These are phyloP conservation scores for Leccinum pachyderme DNA, from an alignment of 1,284 basidiomycete species.

Conservation along the genomic window DNA sequence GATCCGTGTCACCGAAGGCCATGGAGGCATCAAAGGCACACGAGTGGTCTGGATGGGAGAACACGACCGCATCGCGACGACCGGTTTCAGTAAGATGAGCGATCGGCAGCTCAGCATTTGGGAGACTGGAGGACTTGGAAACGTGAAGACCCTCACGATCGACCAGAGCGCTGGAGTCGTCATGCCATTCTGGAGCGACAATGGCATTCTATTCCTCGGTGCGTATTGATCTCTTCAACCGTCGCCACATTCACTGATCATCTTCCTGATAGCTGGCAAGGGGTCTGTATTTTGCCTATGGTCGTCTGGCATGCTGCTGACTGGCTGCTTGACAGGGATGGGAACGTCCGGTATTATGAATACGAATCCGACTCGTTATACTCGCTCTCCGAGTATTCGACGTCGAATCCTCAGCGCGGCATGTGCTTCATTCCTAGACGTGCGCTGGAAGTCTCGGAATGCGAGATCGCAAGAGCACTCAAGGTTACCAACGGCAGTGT, in stretches of 20 bases:
- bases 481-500: conserved; percentile 78
- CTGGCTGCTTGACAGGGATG: conserved; percentile 56
- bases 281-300: conserved; percentile 45
- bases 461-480: conserved; percentile 95
- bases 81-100: conserved; percentile 94
- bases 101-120: conserved; percentile 88
- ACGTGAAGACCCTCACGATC: conserved; percentile 73
- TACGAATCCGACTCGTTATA: conserved; percentile 85
- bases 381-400: conserved; percentile 86
- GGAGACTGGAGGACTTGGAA: conserved; percentile 74
- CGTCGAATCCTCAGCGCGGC: conserved; percentile 89
- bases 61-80: conserved; percentile 84
- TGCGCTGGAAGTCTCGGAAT: conserved; percentile 83
- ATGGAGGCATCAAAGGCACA: conserved; percentile 92
- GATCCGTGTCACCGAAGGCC: conserved; percentile 81
- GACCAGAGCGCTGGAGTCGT: conserved; percentile 91
- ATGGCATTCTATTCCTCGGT: conserved; percentile 92
- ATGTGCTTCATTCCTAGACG: conserved; percentile 95
- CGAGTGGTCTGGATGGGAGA: conserved; percentile 92
- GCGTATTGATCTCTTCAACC: conserved; percentile 19
- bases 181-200: conserved; percentile 98
- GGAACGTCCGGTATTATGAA: conserved; percentile 95
- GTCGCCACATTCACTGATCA: not conserved
- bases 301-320: conserved; percentile 21
- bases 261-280: conserved; percentile 58